Evolutionary conservation across 2,329 filamentous ascomycete genomes (phyloP).

Genomic region (Claviceps quebecensis): DNA sequence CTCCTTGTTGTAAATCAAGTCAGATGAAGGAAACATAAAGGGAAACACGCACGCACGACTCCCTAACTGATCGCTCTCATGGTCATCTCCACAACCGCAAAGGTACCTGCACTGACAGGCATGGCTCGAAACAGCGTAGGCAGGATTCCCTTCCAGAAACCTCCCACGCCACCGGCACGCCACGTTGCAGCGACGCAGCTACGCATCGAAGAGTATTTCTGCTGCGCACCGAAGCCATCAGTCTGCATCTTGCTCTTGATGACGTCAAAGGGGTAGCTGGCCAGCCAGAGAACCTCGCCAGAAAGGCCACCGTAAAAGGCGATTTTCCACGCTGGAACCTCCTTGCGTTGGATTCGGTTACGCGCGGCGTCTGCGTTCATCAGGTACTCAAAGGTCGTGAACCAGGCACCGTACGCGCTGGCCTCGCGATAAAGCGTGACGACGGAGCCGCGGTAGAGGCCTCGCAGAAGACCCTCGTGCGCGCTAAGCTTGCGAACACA

Average conservation of each 20-base stretch:
- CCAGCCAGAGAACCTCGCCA: slow-evolving; percentile 85
- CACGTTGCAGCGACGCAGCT: slow-evolving; percentile 81
- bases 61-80: slow-evolving; percentile 43
- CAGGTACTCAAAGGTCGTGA: slow-evolving; percentile 85
- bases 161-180: slow-evolving; percentile 58
- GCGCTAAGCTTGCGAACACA: slow-evolving; percentile 73
- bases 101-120: slow-evolving; percentile 96
- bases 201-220: slow-evolving; percentile 68
- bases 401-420: slow-evolving; percentile 92
- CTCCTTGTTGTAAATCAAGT: too few species aligned
- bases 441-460: slow-evolving; percentile 73
- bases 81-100: slow-evolving; percentile 64
- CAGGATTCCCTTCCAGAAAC: slow-evolving; percentile 90
- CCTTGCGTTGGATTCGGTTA: slow-evolving; percentile 59
- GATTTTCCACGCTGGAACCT: slow-evolving; percentile 73
- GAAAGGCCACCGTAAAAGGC: slow-evolving; percentile 87
- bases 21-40: not conserved
- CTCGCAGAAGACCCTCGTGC: slow-evolving; percentile 48
- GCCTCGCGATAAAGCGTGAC: slow-evolving; percentile 84
- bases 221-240: slow-evolving; percentile 65
- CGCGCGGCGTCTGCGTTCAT: slow-evolving; percentile 81
- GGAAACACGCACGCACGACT: not conserved
- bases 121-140: slow-evolving; percentile 88
- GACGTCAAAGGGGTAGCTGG: slow-evolving; percentile 91
- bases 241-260: slow-evolving; percentile 99